Evolutionary conservation across 306 rosid species (phyloP), one percentile per base, ranked within the genome.

Genomic region (Dryas octopetala): DNA sequence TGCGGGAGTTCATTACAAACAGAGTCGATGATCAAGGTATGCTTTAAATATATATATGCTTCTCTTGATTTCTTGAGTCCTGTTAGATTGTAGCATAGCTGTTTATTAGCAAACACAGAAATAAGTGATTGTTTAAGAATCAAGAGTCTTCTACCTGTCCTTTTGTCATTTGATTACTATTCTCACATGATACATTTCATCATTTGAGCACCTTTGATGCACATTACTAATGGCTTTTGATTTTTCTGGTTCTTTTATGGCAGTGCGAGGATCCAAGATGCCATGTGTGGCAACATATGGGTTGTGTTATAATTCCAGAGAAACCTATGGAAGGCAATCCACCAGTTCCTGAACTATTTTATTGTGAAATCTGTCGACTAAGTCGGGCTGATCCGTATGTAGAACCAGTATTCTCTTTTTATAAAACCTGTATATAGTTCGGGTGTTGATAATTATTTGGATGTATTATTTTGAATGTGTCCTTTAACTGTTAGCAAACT

Each of bases 311-410:
- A 83, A 83, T 92, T 79, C 89, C 98, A 0, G 99, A 96, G 80
- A 96, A 92, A 79, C 96, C 94, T 61, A 82, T 80, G 76, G 99
- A 96, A 74, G 85, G 91, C 84, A 79, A 64, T 78, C 88, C 83
- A 1, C 85, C 85, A 51, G 85, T 85, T 75, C 97, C 99, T 60
- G 94, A 92, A 32, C 62, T 81, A 61, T 96, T 96, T 78, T 92
- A 88, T 74, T 96, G 99, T 81, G 98, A 88, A 84, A 68, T 89
- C 60, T 96, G 99, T 82, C 93, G 99, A 66, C 97, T 96, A 76
- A 86, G 47, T 58, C 99, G 99, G 15, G 97, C 99, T 83, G 98
- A 96, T 51, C 99, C 99, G 99, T 92, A 89, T 68, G 99, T 85
- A 46, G 83, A 62, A 38, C 53, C 47, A 43, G 5, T 60, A 19